Conservation (phyloP, 192 early-diverging fungal species). For the Coemansia biformis region DNA sequence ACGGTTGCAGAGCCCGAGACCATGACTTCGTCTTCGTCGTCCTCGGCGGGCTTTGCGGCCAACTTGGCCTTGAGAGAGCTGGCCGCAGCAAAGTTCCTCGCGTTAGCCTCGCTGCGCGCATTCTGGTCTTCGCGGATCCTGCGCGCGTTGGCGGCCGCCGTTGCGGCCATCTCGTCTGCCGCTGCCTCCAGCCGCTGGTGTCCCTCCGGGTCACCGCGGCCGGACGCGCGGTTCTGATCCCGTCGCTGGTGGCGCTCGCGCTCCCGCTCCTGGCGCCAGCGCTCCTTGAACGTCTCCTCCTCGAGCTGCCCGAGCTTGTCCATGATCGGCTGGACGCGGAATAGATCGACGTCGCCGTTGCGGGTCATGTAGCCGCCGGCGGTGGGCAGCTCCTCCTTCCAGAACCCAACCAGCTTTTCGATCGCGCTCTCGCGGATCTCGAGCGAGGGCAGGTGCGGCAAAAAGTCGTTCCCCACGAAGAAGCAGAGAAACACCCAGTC, state of each 20-base stretch:
- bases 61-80: constrained; percentile 61
- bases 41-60: constrained; percentile 6
- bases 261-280: constrained; percentile 53
- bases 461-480: constrained; percentile 98
- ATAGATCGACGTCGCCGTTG: constrained; percentile 72
- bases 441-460: constrained; percentile 89
- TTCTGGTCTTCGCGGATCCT: constrained; percentile 19
- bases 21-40: constrained; percentile 20
- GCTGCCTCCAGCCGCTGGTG: constrained; percentile 27
- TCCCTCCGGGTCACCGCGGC: no score
- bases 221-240: constrained; percentile 1
- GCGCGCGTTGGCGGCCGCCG: constrained; percentile 49
- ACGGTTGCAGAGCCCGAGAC: constrained; percentile 9
- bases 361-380: constrained; percentile 82
- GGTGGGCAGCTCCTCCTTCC: constrained; percentile 74
- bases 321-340: constrained; percentile 73
- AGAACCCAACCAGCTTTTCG: constrained; percentile 79
- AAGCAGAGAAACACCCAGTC: constrained; percentile 97
- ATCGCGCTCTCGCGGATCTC: constrained; percentile 95
- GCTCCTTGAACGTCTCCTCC: constrained; percentile 66
- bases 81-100: constrained; percentile 57
- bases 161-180: constrained; percentile 44
- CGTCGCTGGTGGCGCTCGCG: constrained; percentile 36
- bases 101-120: constrained; percentile 5
- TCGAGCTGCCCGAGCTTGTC: constrained; percentile 80